These are phyloP conservation scores for Paecilomyces sp. DNA, from an alignment of 2,329 filamentous ascomycete species.

Conservation along the genomic window DNA sequence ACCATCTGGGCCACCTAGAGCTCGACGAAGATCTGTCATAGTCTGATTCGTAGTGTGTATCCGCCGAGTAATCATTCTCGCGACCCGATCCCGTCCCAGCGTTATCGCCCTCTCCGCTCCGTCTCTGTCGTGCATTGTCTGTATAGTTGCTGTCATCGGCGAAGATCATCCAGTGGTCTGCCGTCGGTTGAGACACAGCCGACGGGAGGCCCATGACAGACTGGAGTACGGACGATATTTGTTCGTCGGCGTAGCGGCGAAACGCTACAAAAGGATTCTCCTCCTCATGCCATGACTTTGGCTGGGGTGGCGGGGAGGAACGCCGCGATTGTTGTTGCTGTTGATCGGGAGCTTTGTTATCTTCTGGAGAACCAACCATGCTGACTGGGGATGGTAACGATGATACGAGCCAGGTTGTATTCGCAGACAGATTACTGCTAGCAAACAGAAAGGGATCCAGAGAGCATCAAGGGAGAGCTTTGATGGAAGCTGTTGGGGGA, in stretches of 20 bases:
- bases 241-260: conserved; percentile 54
- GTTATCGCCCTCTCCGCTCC: conserved; percentile 5
- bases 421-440: conserved; percentile 4
- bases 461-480: not conserved
- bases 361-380: conserved; percentile 4
- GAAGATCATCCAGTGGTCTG: conserved; percentile 29
- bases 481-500: conserved; percentile 25
- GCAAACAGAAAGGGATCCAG: conserved; percentile 3
- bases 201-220: conserved; percentile 43
- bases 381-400: not conserved
- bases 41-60: not conserved
- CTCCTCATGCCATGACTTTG: conserved; percentile 20
- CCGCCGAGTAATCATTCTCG: not conserved
- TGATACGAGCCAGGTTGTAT: conserved; percentile 1
- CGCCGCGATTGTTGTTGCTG: conserved; percentile 5
- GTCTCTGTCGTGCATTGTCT: conserved; percentile 12
- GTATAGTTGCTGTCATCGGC: conserved; percentile 22
- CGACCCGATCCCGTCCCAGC: not conserved
- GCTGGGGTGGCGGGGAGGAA: conserved; percentile 7
- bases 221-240: conserved; percentile 48
- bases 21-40: not conserved
- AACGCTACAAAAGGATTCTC: conserved; percentile 54
- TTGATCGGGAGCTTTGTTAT: not conserved
- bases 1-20: conserved; percentile 8
- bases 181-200: conserved; percentile 20